Evolutionary conservation across 2,329 filamentous ascomycete genomes (phyloP).

Genomic region (Neonectria neomacrospora): DNA sequence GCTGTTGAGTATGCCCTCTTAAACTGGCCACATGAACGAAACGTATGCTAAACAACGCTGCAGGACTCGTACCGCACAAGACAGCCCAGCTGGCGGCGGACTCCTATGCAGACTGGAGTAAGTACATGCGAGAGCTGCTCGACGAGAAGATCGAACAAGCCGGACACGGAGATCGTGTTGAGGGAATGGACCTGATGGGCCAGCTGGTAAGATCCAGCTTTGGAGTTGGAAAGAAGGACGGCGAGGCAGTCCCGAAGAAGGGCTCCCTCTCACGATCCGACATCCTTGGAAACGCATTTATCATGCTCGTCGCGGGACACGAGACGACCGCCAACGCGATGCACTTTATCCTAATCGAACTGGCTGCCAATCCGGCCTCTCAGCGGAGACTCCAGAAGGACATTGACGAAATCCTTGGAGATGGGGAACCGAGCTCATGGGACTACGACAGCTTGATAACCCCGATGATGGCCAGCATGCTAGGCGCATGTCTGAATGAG

Average conservation of each 20-base stretch:
- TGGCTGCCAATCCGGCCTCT: conserved; percentile 72
- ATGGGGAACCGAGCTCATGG: conserved; percentile 70
- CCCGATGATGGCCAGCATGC: conserved; percentile 73
- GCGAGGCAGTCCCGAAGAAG: conserved; percentile 33
- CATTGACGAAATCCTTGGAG: conserved; percentile 72
- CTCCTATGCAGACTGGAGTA: conserved; percentile 70
- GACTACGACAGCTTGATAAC: conserved; percentile 75
- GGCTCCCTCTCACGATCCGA: conserved; percentile 68
- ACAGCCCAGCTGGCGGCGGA: conserved; percentile 62
- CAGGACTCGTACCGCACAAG: conserved; percentile 61
- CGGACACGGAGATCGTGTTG: conserved; percentile 49
- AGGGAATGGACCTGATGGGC: conserved; percentile 65
- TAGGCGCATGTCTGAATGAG: conserved; percentile 82
- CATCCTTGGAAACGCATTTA: conserved; percentile 77
- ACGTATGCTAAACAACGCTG: conserved; percentile 20
- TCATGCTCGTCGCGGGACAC: conserved; percentile 78
- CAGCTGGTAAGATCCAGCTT: conserved; percentile 59
- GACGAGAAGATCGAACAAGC: conserved; percentile 65
- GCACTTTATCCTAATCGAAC: conserved; percentile 75
- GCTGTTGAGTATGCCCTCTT: conserved; percentile 58
- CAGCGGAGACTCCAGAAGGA: conserved; percentile 77
- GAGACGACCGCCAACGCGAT: conserved; percentile 82
- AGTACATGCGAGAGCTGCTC: conserved; percentile 77
- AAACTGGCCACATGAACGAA: not conserved
- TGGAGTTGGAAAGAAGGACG: conserved; percentile 25